phyloP scores from a whole-genome alignment of 176 grass and related monocot genomes.

The Lolium rigidum region DNA sequence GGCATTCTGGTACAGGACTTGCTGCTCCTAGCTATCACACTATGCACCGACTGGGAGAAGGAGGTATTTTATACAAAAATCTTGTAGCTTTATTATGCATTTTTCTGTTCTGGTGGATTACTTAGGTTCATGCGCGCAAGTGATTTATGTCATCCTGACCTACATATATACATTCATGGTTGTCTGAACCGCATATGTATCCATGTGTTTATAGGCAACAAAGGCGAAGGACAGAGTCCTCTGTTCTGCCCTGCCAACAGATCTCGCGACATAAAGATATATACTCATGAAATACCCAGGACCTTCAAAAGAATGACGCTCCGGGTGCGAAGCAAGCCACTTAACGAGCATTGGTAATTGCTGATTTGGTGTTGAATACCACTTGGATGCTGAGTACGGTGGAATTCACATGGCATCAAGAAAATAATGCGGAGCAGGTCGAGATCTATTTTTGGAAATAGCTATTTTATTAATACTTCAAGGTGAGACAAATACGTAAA shows the following conservation, averaged over 20 bases:
- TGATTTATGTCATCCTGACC: not conserved
- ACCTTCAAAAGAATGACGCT: not conserved
- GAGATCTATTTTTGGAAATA: not conserved
- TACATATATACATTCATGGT: not conserved
- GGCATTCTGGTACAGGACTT: conserved; percentile 57
- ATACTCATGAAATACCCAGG: not conserved
- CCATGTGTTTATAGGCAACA: not conserved
- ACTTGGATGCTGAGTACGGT: not conserved
- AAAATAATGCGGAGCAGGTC: not conserved
- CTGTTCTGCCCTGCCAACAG: conserved; percentile 43
- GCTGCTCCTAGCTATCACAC: conserved; percentile 42
- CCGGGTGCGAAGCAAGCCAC: not conserved
- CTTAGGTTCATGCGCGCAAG: not conserved
- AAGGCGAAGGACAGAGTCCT: conserved; percentile 52
- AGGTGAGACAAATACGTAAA: no score
- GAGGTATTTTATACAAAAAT: conserved; percentile 26
- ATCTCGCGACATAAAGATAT: conserved; percentile 36
- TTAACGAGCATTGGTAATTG: not conserved
- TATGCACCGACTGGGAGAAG: conserved; percentile 60
- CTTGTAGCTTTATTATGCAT: not conserved
- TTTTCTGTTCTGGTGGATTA: not conserved
- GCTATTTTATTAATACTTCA: no score
- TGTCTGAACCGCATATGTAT: not conserved
- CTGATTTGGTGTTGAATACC: not conserved
- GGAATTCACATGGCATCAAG: not conserved